phyloP scores from a whole-genome alignment of 495 filamentous ascomycete genomes.

The Aspergillus cavernicola region DNA sequence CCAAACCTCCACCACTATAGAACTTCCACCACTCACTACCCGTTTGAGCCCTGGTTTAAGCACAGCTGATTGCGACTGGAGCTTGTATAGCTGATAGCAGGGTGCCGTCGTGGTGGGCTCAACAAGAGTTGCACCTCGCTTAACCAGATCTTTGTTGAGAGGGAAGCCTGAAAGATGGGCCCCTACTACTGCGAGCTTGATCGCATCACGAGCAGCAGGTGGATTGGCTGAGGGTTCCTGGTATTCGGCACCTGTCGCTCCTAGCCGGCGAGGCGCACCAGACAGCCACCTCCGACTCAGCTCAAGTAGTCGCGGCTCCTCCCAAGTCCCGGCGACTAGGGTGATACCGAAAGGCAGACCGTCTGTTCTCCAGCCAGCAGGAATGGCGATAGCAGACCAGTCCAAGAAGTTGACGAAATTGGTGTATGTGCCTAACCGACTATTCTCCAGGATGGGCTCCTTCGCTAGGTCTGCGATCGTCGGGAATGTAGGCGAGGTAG shows the following conservation, averaged over 20 bases:
- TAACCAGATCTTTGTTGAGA: conserved; percentile 18
- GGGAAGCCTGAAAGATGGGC: conserved; percentile 23
- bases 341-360: conserved; percentile 61
- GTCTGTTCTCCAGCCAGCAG: conserved; percentile 37
- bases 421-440: conserved; percentile 55
- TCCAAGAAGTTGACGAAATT: conserved; percentile 66
- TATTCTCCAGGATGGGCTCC: conserved; percentile 55
- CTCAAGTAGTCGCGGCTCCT: conserved; percentile 14
- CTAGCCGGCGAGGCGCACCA: conserved; percentile 8
- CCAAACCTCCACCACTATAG: conserved; percentile 21
- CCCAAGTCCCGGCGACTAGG: conserved; percentile 51
- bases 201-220: not conserved
- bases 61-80: not conserved
- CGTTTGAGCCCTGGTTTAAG: conserved; percentile 31
- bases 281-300: conserved; percentile 15
- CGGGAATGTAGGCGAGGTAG: conserved; percentile 56
- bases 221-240: conserved; percentile 24
- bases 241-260: conserved; percentile 48
- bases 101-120: conserved; percentile 11
- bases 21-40: conserved; percentile 38
- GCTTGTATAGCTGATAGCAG: conserved; percentile 9
- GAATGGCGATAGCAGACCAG: conserved; percentile 57
- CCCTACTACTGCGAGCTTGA: conserved; percentile 17
- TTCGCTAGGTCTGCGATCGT: conserved; percentile 53
- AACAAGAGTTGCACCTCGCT: conserved; percentile 28